Evolutionary conservation across 1,284 basidiomycete species (phyloP), one percentile per base, ranked within the genome.

Genomic region (Caloboletus inedulis): DNA sequence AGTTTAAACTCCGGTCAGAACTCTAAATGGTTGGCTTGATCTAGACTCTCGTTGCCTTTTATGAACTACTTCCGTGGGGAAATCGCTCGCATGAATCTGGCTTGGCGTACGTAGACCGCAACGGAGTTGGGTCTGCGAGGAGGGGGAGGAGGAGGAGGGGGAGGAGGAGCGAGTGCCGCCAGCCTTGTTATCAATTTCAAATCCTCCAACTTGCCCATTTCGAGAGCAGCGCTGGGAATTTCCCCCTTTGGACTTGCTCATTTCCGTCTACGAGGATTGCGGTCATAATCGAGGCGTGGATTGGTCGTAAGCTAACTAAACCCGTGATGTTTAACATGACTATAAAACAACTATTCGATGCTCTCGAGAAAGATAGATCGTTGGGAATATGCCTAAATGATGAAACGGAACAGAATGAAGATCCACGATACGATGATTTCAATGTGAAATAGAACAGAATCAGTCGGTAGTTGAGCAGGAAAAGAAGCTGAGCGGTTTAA

Each of bases 1-100:
- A 55, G 62, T 82, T 78, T 62, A 73, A 75, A 78, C 79, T 80
- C 80, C 79, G 80, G 49, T 49, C 27, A 65, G 66, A 67, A 67
- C 69, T 62, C 58, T 69, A 70, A 66, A 47, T 47, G 43, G 44
- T 42, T 52, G 40, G 42, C 48, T 47, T 47, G 56, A 55, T 62
- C 64, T 55, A 58, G 65, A 61, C 59, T 53, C 50, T 19, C 14
- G 12, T 47, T 64, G 46, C 62, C 63, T 57, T 61, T 61, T 56
- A 35, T 13, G 55, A 43, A 47, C 49, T 52, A 41, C 53, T 39
- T 44, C 51, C 64, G 52, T 49, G 59, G 48, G 48, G 43, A 49
- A 39, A 21, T 34, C 10, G 34, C 21, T 27, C 43, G 35, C 29
- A 31, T 25, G 18, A 18, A 41, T 31, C 31, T 19, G 13, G 14